A percentile compares a stretch with the other conserved stretches of the same genome.
These are phyloP conservation scores for Ajuga chamaepitys DNA, from an alignment of 257 asterid species.

Conservation along the genomic window DNA sequence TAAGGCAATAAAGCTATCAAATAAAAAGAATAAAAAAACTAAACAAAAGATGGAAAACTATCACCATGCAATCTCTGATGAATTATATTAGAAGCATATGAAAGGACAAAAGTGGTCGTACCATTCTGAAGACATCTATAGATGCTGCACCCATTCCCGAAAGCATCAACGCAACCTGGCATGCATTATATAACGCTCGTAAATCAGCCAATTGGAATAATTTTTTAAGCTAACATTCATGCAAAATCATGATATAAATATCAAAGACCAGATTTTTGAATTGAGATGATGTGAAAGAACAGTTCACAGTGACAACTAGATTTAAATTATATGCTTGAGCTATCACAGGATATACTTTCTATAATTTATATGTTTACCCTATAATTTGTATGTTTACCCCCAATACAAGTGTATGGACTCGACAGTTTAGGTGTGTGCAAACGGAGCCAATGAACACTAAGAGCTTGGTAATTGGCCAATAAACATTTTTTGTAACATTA, in stretches of 20 bases:
- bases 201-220: slow-evolving; percentile 1
- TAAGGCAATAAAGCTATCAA: background rate
- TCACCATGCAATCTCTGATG: background rate
- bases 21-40: background rate
- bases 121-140: slow-evolving; percentile 84
- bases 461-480: background rate
- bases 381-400: no score
- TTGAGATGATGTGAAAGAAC: background rate
- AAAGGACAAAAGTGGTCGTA: slow-evolving; percentile 18
- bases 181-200: slow-evolving; percentile 8
- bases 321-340: no score
- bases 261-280: background rate
- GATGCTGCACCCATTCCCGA: slow-evolving; percentile 94
- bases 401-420: background rate
- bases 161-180: slow-evolving; percentile 90
- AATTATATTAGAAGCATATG: background rate
- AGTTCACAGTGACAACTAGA: background rate
- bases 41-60: background rate
- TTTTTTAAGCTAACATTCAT: background rate
- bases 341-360: no score
- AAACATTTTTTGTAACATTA: background rate
- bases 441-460: background rate
- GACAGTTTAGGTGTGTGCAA: background rate
- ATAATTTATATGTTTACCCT: no score
- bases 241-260: slow-evolving; percentile 1